Percentiles rank a stretch among this genome's conserved stretches.
Evolutionary conservation across 2,329 filamentous ascomycete genomes (phyloP).

Genomic region (Hypoxylon rubiginosum): DNA sequence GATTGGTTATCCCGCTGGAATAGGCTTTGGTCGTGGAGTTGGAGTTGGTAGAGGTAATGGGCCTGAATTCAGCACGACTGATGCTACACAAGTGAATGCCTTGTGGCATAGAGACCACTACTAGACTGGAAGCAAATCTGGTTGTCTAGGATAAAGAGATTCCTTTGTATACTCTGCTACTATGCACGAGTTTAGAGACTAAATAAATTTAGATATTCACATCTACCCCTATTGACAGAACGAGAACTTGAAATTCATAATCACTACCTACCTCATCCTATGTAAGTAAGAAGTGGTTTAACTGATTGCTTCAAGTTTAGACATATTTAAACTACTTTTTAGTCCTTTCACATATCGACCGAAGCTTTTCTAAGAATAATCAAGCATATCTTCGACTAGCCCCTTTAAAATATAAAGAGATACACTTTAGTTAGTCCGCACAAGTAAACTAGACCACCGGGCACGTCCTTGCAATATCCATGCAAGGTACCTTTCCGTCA

Average conservation of each 20-base stretch:
- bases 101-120: not conserved
- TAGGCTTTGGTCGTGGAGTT: not conserved
- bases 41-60: not conserved
- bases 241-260: too few species aligned
- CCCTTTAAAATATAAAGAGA: too few species aligned
- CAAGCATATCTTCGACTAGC: too few species aligned
- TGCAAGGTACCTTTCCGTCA: not conserved
- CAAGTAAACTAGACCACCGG: not conserved
- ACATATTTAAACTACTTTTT: not conserved
- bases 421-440: too few species aligned
- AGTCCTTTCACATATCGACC: too few species aligned
- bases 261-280: too few species aligned
- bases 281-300: not conserved
- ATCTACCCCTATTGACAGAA: not conserved
- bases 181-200: not conserved
- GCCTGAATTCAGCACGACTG: not conserved
- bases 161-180: not conserved
- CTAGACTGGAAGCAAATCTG: not conserved
- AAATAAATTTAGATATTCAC: not conserved
- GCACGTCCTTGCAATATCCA: slow-evolving; percentile 12
- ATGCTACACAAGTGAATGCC: not conserved
- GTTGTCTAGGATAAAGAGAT: not conserved
- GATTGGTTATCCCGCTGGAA: not conserved
- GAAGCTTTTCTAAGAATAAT: too few species aligned
- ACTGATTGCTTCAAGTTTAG: not conserved